Conservation (phyloP, 2,329 filamentous ascomycete species). For the Pseudogymnoascus sp. region DNA sequence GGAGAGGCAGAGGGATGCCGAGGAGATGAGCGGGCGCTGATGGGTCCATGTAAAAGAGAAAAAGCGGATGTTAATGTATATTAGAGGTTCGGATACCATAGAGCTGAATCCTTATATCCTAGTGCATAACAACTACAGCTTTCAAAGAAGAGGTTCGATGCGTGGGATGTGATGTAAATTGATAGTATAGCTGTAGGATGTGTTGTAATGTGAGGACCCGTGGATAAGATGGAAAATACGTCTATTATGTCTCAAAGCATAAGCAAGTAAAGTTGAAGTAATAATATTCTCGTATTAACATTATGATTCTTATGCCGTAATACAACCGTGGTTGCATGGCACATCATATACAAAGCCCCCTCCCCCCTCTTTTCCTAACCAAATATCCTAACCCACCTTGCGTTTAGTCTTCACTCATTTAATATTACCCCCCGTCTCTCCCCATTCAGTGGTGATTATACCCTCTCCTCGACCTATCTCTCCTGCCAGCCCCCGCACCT, state of each 20-base stretch:
- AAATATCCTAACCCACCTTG: neutral
- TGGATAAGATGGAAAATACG: too few relatives aligned
- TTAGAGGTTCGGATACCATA: constrained; percentile 10
- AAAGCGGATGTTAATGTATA: constrained; percentile 10
- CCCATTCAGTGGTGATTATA: neutral
- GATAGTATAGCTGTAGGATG: too few relatives aligned
- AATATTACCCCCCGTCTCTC: constrained; percentile 16
- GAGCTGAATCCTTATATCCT: constrained; percentile 8
- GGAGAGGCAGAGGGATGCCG: constrained; percentile 82
- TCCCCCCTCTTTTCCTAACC: neutral
- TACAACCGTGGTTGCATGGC: neutral
- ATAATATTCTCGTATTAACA: neutral
- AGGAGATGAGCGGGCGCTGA: constrained; percentile 46
- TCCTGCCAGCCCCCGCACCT: constrained; percentile 13
- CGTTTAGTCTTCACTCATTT: constrained; percentile 18
- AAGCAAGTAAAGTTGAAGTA: neutral
- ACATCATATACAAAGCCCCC: neutral
- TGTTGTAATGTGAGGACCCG: too few relatives aligned
- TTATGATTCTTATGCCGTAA: neutral
- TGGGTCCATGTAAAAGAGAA: constrained; percentile 3
- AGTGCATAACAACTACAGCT: constrained; percentile 7
- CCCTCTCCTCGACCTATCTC: constrained; percentile 11
- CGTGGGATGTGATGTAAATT: neutral
- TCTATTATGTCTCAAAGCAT: constrained; percentile 11
- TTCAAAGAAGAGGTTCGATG: neutral